Percentiles rank a stretch among this genome's conserved stretches.
These are phyloP conservation scores for Fusarium tricinctum DNA, from an alignment of 2,329 filamentous ascomycete genomes.

Conservation along the genomic window DNA sequence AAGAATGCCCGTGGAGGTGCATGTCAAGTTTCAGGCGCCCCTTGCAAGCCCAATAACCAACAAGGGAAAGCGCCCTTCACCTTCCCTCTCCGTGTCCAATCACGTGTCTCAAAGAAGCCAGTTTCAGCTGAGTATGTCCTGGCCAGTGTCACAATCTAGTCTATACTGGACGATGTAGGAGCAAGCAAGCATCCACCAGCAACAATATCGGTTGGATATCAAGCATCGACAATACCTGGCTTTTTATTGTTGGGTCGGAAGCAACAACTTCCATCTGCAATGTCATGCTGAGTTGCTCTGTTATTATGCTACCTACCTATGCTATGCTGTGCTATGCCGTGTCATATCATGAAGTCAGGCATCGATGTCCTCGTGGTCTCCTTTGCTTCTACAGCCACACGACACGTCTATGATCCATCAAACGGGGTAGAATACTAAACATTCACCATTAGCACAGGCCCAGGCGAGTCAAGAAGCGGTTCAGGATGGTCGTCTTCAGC, in stretches of 20 bases:
- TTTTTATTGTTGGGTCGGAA: constrained; percentile 2
- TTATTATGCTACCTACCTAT: not conserved
- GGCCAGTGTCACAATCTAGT: constrained; percentile 33
- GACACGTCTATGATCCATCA: constrained; percentile 5
- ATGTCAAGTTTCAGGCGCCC: constrained; percentile 39
- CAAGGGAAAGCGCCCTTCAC: constrained; percentile 34
- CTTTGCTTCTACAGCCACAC: constrained; percentile 11
- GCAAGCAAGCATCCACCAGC: constrained; percentile 21
- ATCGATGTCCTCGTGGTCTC: constrained; percentile 15
- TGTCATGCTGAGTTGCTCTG: constrained; percentile 15
- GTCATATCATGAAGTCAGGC: constrained; percentile 11
- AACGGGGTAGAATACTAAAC: not conserved
- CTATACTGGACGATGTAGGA: constrained; percentile 23
- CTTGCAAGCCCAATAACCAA: constrained; percentile 37
- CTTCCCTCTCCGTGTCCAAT: constrained; percentile 32
- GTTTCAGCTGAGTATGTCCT: constrained; percentile 46
- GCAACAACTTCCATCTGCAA: constrained; percentile 13
- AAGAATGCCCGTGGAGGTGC: constrained; percentile 3
- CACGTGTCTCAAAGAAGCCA: constrained; percentile 23
- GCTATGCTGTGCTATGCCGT: constrained; percentile 6
- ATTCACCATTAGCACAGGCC: constrained; percentile 5
- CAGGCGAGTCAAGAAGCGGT: constrained; percentile 8
- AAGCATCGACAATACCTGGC: constrained; percentile 14
- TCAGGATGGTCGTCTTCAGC: constrained; percentile 8
- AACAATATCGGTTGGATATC: constrained; percentile 20